phyloP scores from a whole-genome alignment of 2,329 filamentous ascomycete species.

The Clonostachys byssicola region DNA sequence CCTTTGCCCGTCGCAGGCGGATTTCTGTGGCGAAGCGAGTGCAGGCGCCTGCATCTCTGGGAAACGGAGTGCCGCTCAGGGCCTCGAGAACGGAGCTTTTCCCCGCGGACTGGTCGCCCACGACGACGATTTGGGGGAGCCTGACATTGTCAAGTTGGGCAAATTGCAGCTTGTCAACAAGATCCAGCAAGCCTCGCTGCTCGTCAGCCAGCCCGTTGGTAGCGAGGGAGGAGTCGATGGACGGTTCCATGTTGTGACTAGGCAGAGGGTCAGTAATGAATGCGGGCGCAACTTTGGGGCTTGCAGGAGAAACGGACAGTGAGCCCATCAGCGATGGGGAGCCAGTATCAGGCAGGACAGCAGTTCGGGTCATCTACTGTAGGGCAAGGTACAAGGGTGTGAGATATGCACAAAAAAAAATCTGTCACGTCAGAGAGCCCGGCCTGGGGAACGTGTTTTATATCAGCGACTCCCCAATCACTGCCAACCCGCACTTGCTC shows the following conservation, averaged over 20 bases:
- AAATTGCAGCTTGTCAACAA: slow-evolving; percentile 51
- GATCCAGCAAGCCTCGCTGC: slow-evolving; percentile 52
- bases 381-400: too few species aligned
- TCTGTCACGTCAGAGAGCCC: too few species aligned
- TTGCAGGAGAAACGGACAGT: too few species aligned
- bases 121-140: slow-evolving; percentile 59
- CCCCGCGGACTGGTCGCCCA: slow-evolving; percentile 60
- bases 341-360: too few species aligned
- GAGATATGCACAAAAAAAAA: too few species aligned
- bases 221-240: slow-evolving; percentile 42
- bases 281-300: too few species aligned
- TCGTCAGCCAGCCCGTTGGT: slow-evolving; percentile 47
- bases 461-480: too few species aligned
- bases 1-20: slow-evolving; percentile 42
- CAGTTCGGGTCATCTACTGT: too few species aligned
- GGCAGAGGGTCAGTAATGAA: not conserved
- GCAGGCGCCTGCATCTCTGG: slow-evolving; percentile 54
- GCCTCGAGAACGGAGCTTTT: slow-evolving; percentile 62
- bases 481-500: too few species aligned
- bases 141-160: slow-evolving; percentile 46
- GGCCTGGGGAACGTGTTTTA: too few species aligned
- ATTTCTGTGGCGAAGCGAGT: slow-evolving; percentile 60
- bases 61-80: slow-evolving; percentile 59
- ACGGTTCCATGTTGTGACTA: slow-evolving; percentile 26
- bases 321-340: too few species aligned